Conservation (phyloP, 148 eudicot genomes). For the Gaultheria prostrata region DNA sequence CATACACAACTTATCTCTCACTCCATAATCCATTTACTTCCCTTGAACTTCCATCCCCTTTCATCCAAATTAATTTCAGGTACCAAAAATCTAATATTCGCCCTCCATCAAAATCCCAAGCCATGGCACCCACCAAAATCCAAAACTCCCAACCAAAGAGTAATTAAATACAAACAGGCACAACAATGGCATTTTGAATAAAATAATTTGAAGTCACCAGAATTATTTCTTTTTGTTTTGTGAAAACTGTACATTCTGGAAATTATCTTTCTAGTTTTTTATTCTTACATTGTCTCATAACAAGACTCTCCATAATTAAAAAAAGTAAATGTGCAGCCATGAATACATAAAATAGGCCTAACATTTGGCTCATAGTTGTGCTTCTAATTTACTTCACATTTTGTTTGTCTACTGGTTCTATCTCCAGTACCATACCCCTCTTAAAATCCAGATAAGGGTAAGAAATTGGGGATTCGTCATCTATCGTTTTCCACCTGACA, state of each 20-base stretch:
- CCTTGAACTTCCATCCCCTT: not conserved
- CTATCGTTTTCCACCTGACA: conserved; percentile 44
- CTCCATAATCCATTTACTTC: not conserved
- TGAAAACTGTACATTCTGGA: too few species aligned
- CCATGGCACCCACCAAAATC: conserved; percentile 22
- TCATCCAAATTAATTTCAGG: not conserved
- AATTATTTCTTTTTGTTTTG: too few species aligned
- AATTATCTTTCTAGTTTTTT: too few species aligned
- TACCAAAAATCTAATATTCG: conserved; percentile 13
- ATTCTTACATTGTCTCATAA: too few species aligned
- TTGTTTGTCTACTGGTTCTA: conserved; percentile 21
- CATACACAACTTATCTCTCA: not conserved
- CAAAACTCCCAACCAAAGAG: not conserved
- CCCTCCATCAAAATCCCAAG: conserved; percentile 21
- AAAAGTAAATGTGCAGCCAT: too few species aligned
- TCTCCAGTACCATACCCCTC: conserved; percentile 28
- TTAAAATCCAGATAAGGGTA: conserved; percentile 47
- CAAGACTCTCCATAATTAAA: too few species aligned
- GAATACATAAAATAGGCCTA: not conserved
- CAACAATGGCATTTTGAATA: too few species aligned
- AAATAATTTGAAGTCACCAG: too few species aligned
- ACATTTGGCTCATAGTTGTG: not conserved
- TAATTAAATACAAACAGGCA: too few species aligned
- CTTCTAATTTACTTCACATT: conserved; percentile 10
- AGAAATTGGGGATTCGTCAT: conserved; percentile 39